Evolutionary conservation across 2,329 filamentous ascomycete genomes (phyloP).

Genomic region (Helotiales sp.): DNA sequence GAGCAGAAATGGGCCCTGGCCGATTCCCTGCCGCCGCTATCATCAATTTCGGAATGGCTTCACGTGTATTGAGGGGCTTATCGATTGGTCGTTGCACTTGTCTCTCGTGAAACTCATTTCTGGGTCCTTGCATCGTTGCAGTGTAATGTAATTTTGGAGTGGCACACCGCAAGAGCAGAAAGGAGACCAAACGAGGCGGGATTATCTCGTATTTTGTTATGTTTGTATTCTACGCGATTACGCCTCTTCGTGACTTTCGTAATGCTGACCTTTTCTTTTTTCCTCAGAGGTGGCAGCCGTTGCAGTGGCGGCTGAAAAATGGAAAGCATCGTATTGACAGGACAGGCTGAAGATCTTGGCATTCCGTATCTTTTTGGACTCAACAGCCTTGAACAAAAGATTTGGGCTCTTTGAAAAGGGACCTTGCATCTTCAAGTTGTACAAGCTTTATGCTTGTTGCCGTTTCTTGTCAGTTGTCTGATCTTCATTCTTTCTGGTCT

Average conservation of each 20-base stretch:
- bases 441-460: background rate
- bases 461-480: background rate
- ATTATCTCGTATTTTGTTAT: background rate
- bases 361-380: background rate
- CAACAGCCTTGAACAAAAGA: background rate
- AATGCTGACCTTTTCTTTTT: conserved; percentile 8
- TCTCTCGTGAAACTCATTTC: conserved; percentile 8
- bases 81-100: conserved; percentile 10
- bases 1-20: background rate
- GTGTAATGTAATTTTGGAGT: conserved; percentile 4
- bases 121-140: conserved; percentile 2
- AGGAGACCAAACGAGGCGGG: background rate
- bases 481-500: background rate
- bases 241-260: conserved; percentile 7
- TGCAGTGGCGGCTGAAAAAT: background rate
- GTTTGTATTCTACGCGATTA: background rate
- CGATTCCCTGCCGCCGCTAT: conserved; percentile 1
- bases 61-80: conserved; percentile 2
- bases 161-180: background rate
- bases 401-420: background rate
- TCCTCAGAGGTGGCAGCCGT: background rate
- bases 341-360: conserved; percentile 8
- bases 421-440: background rate
- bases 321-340: conserved; percentile 6
- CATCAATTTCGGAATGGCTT: conserved; percentile 4